phyloP scores from a whole-genome alignment of 768 basidiomycete genomes.

The Naematelia encephala region DNA sequence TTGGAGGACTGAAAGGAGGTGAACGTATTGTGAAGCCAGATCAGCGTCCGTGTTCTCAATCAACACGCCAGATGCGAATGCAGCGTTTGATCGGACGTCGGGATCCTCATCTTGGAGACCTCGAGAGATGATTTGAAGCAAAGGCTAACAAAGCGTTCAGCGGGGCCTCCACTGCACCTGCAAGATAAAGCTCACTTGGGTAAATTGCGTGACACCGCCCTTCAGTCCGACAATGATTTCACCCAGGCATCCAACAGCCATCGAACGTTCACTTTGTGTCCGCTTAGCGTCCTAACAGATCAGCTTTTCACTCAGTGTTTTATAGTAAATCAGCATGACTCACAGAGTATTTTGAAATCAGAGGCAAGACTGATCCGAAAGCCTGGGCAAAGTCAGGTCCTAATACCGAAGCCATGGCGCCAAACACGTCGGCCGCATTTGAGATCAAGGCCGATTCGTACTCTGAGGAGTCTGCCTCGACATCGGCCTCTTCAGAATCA shows the following conservation, averaged over 20 bases:
- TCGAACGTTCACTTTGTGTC: constrained; percentile 84
- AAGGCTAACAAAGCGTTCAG: constrained; percentile 49
- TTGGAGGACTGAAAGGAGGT: constrained; percentile 71
- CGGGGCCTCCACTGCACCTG: no score
- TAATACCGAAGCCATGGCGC: constrained; percentile 78
- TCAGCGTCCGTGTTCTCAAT: constrained; percentile 81
- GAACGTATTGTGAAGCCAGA: constrained; percentile 73
- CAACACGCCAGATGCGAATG: constrained; percentile 87
- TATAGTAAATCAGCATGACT: constrained; percentile 46
- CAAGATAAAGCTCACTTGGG: constrained; percentile 55
- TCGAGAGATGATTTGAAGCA: constrained; percentile 78
- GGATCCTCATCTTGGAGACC: constrained; percentile 77
- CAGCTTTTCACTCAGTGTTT: background rate
- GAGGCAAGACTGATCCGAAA: constrained; percentile 80
- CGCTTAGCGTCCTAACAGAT: constrained; percentile 63
- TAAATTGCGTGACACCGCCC: constrained; percentile 75
- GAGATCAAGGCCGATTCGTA: constrained; percentile 94
- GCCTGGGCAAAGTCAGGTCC: constrained; percentile 77
- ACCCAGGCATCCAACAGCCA: constrained; percentile 87
- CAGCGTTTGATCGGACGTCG: constrained; percentile 95
- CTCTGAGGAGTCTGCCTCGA: constrained; percentile 67
- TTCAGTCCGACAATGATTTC: constrained; percentile 95
- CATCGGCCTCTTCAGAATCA: constrained; percentile 82
- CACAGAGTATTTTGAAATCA: constrained; percentile 89
- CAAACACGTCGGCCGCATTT: constrained; percentile 89